A percentile compares a stretch with the other conserved stretches of the same genome.
phyloP scores from a whole-genome alignment of 2,329 filamentous ascomycete genomes.

The Diaporthe sp. region DNA sequence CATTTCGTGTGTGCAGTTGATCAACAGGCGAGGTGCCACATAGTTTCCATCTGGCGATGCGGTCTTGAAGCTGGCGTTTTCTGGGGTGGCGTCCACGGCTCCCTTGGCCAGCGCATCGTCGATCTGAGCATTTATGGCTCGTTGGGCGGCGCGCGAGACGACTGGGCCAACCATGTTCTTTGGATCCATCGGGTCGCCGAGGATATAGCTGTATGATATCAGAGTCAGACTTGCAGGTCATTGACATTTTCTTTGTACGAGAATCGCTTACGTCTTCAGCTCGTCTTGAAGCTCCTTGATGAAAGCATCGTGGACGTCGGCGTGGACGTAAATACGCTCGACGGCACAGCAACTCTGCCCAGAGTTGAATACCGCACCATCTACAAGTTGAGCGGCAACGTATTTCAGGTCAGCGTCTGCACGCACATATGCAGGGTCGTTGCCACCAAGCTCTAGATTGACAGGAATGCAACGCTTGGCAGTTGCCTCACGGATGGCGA shows the following conservation, averaged over 20 bases:
- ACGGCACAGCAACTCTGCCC: not conserved
- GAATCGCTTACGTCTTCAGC: not conserved
- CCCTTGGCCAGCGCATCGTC: not conserved
- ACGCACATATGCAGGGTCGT: not conserved
- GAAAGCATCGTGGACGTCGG: not conserved
- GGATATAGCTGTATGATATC: not conserved
- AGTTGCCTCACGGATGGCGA: not conserved
- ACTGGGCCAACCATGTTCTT: not conserved
- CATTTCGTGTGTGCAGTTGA: not conserved
- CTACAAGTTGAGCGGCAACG: not conserved
- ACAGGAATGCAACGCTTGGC: not conserved
- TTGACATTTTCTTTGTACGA: not conserved
- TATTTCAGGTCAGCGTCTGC: not conserved
- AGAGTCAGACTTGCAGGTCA: rapidly evolving
- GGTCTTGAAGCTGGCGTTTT: not conserved
- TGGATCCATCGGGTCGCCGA: not conserved
- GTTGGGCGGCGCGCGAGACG: not conserved
- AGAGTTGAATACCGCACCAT: not conserved
- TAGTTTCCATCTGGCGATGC: not conserved
- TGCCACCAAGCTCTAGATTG: not conserved
- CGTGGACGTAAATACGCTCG: not conserved
- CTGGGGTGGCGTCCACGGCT: not conserved
- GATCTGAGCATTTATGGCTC: not conserved
- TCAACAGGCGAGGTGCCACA: not conserved
- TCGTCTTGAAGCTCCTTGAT: not conserved